These are phyloP conservation scores for Beta corolliflora DNA, from an alignment of 179 eudicot species.

Conservation along the genomic window DNA sequence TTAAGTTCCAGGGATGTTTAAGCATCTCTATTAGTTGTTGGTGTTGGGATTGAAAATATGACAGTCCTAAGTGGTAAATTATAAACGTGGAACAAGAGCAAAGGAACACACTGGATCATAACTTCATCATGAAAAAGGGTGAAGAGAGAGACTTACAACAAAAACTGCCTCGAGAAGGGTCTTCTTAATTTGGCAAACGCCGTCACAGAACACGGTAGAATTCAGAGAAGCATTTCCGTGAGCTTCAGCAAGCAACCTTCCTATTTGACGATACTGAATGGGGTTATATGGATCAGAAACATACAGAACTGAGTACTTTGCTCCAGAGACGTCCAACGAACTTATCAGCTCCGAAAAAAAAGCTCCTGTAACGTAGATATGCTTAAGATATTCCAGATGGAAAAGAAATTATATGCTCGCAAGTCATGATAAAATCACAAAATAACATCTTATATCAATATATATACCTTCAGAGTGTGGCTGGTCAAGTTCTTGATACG, in stretches of 20 bases:
- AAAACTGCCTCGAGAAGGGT: conserved; percentile 78
- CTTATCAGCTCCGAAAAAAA: conserved; percentile 58
- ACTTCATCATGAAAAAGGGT: not conserved
- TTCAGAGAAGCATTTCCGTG: conserved; percentile 51
- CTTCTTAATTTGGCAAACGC: conserved; percentile 81
- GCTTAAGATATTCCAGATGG: not conserved
- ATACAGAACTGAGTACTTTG: conserved; percentile 74
- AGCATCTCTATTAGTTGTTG: not conserved
- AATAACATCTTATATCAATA: not conserved
- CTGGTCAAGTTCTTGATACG: conserved; percentile 35
- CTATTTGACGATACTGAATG: conserved; percentile 44
- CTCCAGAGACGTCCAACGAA: conserved; percentile 69
- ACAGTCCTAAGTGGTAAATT: not conserved
- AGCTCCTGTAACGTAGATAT: conserved; percentile 52
- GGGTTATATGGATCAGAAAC: conserved; percentile 71
- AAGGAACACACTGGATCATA: not conserved
- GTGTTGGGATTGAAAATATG: not conserved
- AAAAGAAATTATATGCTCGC: not conserved
- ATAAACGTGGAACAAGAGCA: conserved; percentile 3
- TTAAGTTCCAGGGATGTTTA: not conserved
- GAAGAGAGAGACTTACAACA: conserved; percentile 59
- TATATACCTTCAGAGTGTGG: conserved; percentile 57
- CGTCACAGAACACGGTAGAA: conserved; percentile 61
- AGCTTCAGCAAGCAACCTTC: conserved; percentile 82
- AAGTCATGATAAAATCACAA: not conserved